Conservation (phyloP, 192 early-diverging fungal species). For the Linnemannia zychae region DNA sequence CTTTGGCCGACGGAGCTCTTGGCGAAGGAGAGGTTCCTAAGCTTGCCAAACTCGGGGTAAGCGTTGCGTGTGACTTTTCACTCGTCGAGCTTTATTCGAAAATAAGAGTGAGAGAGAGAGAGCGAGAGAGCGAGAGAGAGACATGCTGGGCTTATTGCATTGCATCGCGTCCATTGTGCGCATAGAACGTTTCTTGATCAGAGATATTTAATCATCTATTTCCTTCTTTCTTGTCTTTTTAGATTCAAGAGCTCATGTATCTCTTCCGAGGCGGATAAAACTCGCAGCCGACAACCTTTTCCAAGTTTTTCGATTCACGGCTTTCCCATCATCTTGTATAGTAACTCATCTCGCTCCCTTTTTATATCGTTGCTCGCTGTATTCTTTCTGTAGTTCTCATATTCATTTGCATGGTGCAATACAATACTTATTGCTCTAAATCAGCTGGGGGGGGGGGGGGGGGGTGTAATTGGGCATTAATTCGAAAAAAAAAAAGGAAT, state of each 20-base stretch:
- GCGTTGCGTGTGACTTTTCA: not conserved
- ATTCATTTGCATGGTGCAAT: not conserved
- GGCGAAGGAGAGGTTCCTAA: conserved; percentile 54
- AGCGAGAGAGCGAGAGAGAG: no score
- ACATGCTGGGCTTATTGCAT: not conserved
- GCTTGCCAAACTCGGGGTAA: conserved; percentile 51
- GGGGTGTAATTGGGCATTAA: not conserved
- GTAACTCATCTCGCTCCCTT: not conserved
- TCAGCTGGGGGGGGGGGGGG: not conserved
- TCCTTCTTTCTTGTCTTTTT: not conserved
- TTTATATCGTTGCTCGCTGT: not conserved
- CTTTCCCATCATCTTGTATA: not conserved
- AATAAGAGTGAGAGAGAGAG: no score
- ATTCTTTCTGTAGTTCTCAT: not conserved
- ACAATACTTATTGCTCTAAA: not conserved
- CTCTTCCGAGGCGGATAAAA: conserved; percentile 31
- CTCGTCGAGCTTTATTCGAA: not conserved
- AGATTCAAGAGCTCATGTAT: conserved; percentile 52
- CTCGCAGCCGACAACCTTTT: not conserved
- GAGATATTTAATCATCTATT: not conserved
- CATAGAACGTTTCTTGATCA: not conserved
- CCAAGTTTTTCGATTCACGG: not conserved
- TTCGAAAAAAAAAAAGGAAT: not conserved
- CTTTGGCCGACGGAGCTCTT: conserved; percentile 50
- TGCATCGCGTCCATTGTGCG: not conserved